Percentiles rank a stretch among this genome's conserved stretches.
phyloP scores from a whole-genome alignment of 2,329 filamentous ascomycete genomes.

The Emergomyces orientalis region DNA sequence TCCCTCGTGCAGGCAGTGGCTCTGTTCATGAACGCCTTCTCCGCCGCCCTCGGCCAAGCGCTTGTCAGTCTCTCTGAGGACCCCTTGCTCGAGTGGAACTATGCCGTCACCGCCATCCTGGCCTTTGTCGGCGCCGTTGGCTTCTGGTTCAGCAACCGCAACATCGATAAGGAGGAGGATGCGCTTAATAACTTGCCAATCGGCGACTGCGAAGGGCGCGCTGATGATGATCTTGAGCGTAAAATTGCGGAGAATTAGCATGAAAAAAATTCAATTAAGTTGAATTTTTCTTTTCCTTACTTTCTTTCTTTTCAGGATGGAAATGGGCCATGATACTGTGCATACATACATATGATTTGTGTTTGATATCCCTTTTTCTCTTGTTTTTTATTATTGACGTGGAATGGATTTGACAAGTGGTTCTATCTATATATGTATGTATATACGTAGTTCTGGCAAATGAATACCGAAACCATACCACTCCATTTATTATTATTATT shows the following conservation, averaged over 20 bases:
- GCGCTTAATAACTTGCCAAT: conserved; percentile 45
- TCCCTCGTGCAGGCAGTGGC: conserved; percentile 62
- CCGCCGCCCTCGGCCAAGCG: conserved; percentile 61
- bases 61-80: conserved; percentile 53
- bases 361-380: neutral
- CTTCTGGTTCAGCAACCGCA: conserved; percentile 61
- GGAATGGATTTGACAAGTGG: neutral
- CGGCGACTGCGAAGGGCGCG: conserved; percentile 1
- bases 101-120: conserved; percentile 53
- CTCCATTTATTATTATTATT: neutral
- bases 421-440: neutral
- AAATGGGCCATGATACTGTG: neutral
- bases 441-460: neutral
- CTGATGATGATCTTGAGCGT: conserved; percentile 8
- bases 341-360: neutral
- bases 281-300: neutral
- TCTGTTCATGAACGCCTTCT: conserved; percentile 62
- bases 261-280: neutral
- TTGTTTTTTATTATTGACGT: neutral
- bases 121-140: conserved; percentile 52
- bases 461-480: neutral
- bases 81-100: conserved; percentile 64
- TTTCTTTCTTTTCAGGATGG: neutral
- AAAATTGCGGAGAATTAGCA: neutral
- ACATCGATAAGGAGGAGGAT: conserved; percentile 60